phyloP scores from a whole-genome alignment of 306 rosid genomes.

The Vigna reflexopilosa region DNA sequence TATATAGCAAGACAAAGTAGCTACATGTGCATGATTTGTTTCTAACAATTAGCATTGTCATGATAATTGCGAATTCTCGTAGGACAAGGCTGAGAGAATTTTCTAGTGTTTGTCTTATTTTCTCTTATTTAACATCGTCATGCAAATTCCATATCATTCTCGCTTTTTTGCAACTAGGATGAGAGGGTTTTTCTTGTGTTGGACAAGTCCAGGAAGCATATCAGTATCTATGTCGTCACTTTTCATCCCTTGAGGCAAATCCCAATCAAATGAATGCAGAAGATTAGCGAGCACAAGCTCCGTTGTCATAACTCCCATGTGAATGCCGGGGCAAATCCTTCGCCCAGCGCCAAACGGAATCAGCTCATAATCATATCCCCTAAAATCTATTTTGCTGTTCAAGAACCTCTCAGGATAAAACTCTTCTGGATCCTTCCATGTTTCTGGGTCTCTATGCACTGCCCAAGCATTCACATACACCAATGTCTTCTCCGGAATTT shows the following conservation, averaged over 20 bases:
- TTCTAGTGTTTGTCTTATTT: too few species aligned
- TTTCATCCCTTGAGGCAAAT: background rate
- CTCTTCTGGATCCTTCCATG: background rate
- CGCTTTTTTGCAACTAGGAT: background rate
- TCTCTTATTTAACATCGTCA: background rate
- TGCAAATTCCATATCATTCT: background rate
- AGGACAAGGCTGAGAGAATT: too few species aligned
- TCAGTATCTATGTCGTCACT: background rate
- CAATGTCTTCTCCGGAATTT: conserved; percentile 4
- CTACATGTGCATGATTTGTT: too few species aligned
- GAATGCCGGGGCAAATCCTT: background rate
- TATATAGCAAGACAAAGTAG: too few species aligned
- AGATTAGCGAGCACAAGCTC: background rate
- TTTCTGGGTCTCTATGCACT: conserved; percentile 2
- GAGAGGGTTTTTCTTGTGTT: background rate
- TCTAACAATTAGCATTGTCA: too few species aligned
- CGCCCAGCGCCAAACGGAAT: background rate
- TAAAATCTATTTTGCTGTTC: background rate
- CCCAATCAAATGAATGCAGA: background rate
- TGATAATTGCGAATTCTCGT: too few species aligned
- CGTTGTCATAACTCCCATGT: background rate
- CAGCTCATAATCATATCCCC: background rate
- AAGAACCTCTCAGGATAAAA: background rate
- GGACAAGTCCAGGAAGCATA: background rate
- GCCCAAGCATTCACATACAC: conserved; percentile 6